Base-by-base conservation (phyloP, 257 asterid species). In the Echites panduratus region DNA sequence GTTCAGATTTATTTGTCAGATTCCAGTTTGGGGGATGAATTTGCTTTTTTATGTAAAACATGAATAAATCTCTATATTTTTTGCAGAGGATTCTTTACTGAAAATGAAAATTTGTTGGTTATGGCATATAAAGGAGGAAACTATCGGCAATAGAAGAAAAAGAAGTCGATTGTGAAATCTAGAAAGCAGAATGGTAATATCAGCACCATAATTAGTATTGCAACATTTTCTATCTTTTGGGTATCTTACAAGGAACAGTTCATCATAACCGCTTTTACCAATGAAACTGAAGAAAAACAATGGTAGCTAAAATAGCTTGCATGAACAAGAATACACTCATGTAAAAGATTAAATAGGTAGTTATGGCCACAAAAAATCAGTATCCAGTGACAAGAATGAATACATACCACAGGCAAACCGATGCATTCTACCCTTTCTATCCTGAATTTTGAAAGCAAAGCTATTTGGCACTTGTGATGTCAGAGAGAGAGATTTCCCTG, bases 361-460 rank as follows among this genome's bases (percentile, higher is more conserved):
- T 9, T 27, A 32, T 12, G 7, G 49, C 50, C 47, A 29, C 50
- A 14, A 0, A 62, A 7, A 13, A 67, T 54, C 56, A 2, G n/a
- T 13, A 17, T 43, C 29, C 6, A 70, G 14, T 44, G 6, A 35
- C 70, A 26, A 44, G 45, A 32, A 44, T 20, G 44, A 40, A 74
- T 27, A 64, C 90, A 13, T 79, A 94, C 99, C 99, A 43, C 96
- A 84, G 49, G 84, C 84, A 84, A 95, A 95, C 77, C 99, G 83
- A 77, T 95, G 97, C 95, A 88, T 87, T 76, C 97, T 82, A 76
- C 98, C 98, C 83, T 83, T 90, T 71, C 77, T 82, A 76, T 95
- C 99, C 85, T 95, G 95, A 82, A 95, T 84, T 85, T 95, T 92
- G 86, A 95, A 95, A 61, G 96, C 82, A 68, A 92, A 94, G 41